phyloP scores from a whole-genome alignment of 352 stramenopile genomes.

The Pythium brachiatum region DNA sequence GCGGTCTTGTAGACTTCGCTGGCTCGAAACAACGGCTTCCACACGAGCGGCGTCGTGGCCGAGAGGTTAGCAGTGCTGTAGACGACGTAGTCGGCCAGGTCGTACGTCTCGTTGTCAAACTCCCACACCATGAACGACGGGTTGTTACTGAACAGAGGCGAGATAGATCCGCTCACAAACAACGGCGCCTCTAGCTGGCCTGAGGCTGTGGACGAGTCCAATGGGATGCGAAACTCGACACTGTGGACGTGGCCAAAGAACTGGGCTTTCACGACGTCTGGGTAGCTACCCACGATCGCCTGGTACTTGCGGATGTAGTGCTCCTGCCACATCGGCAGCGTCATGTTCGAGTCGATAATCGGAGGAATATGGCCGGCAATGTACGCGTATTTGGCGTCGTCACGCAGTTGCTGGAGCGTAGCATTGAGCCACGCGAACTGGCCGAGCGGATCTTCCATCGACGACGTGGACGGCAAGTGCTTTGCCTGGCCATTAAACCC shows the following conservation, averaged over 20 bases:
- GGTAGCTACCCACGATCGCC: conserved; percentile 57
- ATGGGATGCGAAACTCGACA: conserved; percentile 84
- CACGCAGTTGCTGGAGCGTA: conserved; percentile 51
- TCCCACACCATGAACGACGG: conserved; percentile 89
- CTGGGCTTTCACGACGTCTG: conserved; percentile 73
- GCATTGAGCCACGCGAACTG: conserved; percentile 90
- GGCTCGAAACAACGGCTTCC: conserved; percentile 57
- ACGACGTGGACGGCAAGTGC: conserved; percentile 69
- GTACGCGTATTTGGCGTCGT: conserved; percentile 58
- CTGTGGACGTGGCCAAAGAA: conserved; percentile 93
- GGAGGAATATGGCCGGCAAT: conserved; percentile 91
- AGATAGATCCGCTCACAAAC: conserved; percentile 82
- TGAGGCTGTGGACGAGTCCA: conserved; percentile 19
- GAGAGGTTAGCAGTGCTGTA: conserved; percentile 68
- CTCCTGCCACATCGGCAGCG: conserved; percentile 80
- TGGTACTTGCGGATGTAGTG: conserved; percentile 85
- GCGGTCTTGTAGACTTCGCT: conserved; percentile 55
- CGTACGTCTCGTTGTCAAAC: conserved; percentile 57
- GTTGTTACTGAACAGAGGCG: conserved; percentile 89
- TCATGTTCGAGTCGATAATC: conserved; percentile 83
- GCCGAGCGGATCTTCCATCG: conserved; percentile 75
- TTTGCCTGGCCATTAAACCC: conserved; percentile 47
- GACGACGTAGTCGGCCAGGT: conserved; percentile 70
- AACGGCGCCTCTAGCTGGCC: conserved; percentile 36
- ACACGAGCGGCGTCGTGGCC: conserved; percentile 33